phyloP scores from a whole-genome alignment of 1,284 basidiomycete species.

The Exobasidium cylindrosporum region DNA sequence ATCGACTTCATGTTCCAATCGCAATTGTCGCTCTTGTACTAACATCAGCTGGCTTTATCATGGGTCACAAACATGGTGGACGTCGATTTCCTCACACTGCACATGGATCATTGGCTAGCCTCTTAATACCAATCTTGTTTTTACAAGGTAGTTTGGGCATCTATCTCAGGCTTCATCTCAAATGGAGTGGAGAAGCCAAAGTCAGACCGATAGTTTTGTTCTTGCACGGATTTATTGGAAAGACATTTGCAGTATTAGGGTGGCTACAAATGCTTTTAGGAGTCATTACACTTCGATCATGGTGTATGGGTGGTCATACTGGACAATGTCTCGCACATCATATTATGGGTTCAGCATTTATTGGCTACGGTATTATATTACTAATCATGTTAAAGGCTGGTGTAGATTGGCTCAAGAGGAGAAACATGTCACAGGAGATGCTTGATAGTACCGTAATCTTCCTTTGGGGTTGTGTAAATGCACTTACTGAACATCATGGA shows the following conservation, averaged over 20 bases:
- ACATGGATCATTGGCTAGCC: slow-evolving; percentile 46
- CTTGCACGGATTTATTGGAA: slow-evolving; percentile 77
- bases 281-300: slow-evolving; percentile 46
- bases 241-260: slow-evolving; percentile 77
- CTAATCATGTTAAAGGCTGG: slow-evolving; percentile 78
- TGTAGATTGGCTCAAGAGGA: slow-evolving; percentile 71
- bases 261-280: slow-evolving; percentile 58
- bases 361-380: slow-evolving; percentile 80
- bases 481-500: slow-evolving; percentile 75
- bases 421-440: slow-evolving; percentile 70
- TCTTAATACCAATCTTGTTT: slow-evolving; percentile 41
- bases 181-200: slow-evolving; percentile 64
- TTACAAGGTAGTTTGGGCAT: slow-evolving; percentile 72
- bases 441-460: slow-evolving; percentile 86
- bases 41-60: slow-evolving; percentile 45
- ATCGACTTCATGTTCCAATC: slow-evolving; percentile 50
- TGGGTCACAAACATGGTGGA: slow-evolving; percentile 46
- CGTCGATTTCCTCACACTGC: slow-evolving; percentile 48
- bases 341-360: slow-evolving; percentile 56
- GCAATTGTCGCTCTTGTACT: slow-evolving; percentile 33
- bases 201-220: slow-evolving; percentile 72
- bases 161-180: slow-evolving; percentile 88
- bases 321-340: slow-evolving; percentile 68
- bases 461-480: slow-evolving; percentile 79
- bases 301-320: slow-evolving; percentile 71